These are phyloP conservation scores for Discostella pseudostelligera DNA, from an alignment of 108 stramenopile genomes.

Conservation along the genomic window DNA sequence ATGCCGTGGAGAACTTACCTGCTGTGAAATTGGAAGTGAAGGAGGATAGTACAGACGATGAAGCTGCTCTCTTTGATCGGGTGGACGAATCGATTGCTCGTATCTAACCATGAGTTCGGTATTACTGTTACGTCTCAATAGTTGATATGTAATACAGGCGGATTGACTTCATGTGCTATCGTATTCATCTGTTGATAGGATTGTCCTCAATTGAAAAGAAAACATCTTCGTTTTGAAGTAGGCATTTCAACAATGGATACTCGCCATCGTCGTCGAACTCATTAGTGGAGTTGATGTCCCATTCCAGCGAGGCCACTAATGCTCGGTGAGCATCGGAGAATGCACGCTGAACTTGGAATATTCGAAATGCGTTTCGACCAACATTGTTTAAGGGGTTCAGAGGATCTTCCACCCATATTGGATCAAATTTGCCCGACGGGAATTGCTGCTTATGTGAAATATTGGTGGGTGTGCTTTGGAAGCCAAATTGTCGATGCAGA, in stretches of 20 bases:
- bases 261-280: constrained; percentile 56
- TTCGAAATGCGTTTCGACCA: constrained; percentile 92
- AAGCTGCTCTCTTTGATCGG: background rate
- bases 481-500: constrained; percentile 28
- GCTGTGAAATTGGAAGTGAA: background rate
- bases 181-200: constrained; percentile 21
- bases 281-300: constrained; percentile 66
- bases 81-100: constrained; percentile 3
- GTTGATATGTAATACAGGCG: no score
- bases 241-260: constrained; percentile 77
- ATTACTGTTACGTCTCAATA: no score
- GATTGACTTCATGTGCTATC: no score
- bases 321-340: constrained; percentile 87
- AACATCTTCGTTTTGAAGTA: constrained; percentile 81
- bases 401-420: constrained; percentile 93
- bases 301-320: constrained; percentile 78
- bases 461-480: constrained; percentile 26
- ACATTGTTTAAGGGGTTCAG: constrained; percentile 88
- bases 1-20: no score
- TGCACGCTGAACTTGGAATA: constrained; percentile 84
- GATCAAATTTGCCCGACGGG: constrained; percentile 75
- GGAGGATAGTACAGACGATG: background rate
- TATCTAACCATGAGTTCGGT: no score
- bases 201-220: constrained; percentile 57
- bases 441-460: constrained; percentile 13